phyloP scores from a whole-genome alignment of 805 yeast genomes.

The Priceomyces fermenticarens region DNA sequence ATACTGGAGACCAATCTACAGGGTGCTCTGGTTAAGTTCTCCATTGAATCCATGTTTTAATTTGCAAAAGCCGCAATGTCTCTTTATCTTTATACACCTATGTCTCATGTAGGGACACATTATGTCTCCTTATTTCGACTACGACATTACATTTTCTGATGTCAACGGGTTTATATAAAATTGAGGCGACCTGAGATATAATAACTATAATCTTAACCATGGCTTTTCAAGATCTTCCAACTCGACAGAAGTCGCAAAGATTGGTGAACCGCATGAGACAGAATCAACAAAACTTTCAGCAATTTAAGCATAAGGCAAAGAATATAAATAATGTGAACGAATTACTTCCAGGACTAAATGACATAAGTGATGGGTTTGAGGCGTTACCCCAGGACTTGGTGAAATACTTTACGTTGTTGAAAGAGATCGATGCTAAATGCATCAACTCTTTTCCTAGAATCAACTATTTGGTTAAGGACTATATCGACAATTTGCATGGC shows the following conservation, averaged over 20 bases:
- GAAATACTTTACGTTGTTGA: constrained; percentile 79
- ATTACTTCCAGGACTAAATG: constrained; percentile 79
- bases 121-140: too few relatives aligned
- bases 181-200: too few relatives aligned
- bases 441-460: constrained; percentile 69
- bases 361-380: constrained; percentile 84
- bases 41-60: too few relatives aligned
- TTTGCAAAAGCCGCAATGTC: too few relatives aligned
- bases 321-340: constrained; percentile 33
- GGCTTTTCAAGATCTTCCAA: constrained; percentile 19
- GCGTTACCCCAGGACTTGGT: constrained; percentile 84
- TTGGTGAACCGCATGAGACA: constrained; percentile 7
- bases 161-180: too few relatives aligned
- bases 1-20: too few relatives aligned
- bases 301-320: constrained; percentile 32
- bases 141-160: too few relatives aligned
- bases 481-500: constrained; percentile 22
- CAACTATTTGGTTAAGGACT: constrained; percentile 51
- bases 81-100: too few relatives aligned
- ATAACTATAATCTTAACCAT: background rate
- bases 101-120: too few relatives aligned
- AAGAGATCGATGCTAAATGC: constrained; percentile 95
- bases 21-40: too few relatives aligned
- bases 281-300: constrained; percentile 23
- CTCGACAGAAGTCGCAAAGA: constrained; percentile 28